Percentiles rank a stretch among this genome's conserved stretches.
These are phyloP conservation scores for Aspergillus nidulans DNA, from an alignment of 495 filamentous ascomycete species.

Conservation along the genomic window DNA sequence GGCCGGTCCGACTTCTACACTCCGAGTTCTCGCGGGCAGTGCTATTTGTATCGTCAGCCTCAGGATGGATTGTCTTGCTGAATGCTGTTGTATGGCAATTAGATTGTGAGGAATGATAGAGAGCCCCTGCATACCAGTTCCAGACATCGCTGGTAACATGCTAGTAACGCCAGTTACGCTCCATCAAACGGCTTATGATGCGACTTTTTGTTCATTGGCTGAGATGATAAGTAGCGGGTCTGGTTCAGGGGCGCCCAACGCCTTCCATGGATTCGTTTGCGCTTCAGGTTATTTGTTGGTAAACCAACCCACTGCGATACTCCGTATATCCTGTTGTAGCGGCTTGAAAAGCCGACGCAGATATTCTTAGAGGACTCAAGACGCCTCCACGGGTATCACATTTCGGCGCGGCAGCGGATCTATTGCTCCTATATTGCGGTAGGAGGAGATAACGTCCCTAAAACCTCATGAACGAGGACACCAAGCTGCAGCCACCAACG, in stretches of 20 bases:
- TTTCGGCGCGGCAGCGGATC: neutral
- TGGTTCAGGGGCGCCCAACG: constrained; percentile 19
- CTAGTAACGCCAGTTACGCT: neutral
- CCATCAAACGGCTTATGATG: neutral
- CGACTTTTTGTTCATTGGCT: constrained; percentile 1
- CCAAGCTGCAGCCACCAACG: neutral
- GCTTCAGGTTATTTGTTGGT: constrained; percentile 8
- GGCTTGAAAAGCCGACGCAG: neutral
- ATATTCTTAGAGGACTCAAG: neutral
- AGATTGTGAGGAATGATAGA: constrained; percentile 4
- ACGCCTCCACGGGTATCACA: neutral
- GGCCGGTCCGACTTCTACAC: neutral
- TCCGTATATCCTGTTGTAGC: too few relatives aligned
- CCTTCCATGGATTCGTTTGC: constrained; percentile 14
- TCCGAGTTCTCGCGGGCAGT: neutral
- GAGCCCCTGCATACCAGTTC: constrained; percentile 18
- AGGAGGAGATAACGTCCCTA: neutral
- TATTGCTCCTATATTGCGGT: neutral
- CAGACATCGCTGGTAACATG: constrained; percentile 9
- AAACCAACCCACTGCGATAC: neutral
- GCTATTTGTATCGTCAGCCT: neutral
- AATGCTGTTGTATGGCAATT: constrained; percentile 6
- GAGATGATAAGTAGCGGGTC: constrained; percentile 1
- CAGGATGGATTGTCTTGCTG: neutral
- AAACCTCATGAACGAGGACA: neutral